phyloP scores from a whole-genome alignment of 2,329 filamentous ascomycete species.

The Blastomyces silverae region DNA sequence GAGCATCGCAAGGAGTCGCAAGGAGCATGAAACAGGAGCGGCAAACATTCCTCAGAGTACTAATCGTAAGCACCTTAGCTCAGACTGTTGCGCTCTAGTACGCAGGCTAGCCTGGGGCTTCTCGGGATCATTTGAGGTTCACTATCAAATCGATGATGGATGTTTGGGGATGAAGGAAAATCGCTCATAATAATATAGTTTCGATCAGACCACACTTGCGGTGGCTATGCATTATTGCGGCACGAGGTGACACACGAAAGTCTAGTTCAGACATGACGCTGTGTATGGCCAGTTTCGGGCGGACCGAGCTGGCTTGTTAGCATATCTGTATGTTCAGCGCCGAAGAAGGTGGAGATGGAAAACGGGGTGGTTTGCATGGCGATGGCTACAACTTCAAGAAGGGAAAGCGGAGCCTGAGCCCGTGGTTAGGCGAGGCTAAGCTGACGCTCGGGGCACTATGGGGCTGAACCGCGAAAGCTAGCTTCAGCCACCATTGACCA shows the following conservation, averaged over 20 bases:
- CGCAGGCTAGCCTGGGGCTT: not conserved
- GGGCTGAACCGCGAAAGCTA: not conserved
- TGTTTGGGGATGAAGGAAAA: not conserved
- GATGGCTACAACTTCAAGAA: no score
- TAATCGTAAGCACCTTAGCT: not conserved
- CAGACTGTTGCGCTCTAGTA: not conserved
- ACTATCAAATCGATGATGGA: not conserved
- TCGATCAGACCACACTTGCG: not conserved
- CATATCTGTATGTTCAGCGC: no score
- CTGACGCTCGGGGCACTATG: constrained; percentile 8
- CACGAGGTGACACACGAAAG: not conserved
- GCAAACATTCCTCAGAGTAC: not conserved
- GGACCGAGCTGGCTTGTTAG: no score
- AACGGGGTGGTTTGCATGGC: no score
- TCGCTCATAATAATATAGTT: constrained; percentile 4
- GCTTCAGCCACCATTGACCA: not conserved
- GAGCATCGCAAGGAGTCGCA: no score
- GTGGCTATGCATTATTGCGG: constrained; percentile 9
- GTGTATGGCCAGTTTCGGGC: no score
- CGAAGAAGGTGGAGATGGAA: no score
- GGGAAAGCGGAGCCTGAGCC: no score
- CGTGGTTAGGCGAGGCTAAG: no score
- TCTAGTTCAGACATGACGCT: no score
- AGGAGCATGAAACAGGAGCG: not conserved
- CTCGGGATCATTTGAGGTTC: not conserved